Conservation (phyloP, 345 rosid genomes). For the Noccaea caerulescens region DNA sequence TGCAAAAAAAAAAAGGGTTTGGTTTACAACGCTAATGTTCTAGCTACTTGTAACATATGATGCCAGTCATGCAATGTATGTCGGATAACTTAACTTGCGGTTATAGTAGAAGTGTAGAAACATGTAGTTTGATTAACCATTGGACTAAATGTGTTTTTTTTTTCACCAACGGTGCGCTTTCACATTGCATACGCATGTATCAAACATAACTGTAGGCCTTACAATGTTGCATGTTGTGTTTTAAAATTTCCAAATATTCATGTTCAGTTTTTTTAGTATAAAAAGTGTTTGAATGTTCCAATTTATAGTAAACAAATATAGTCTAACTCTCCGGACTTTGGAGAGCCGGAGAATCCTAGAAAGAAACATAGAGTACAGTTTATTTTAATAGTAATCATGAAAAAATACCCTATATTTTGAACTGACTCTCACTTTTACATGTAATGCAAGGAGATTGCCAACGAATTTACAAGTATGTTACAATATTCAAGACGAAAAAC, state of each 20-base stretch:
- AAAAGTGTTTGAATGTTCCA: too few relatives aligned
- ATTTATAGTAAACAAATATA: too few relatives aligned
- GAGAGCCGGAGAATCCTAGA: background rate
- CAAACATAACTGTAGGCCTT: background rate
- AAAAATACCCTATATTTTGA: background rate
- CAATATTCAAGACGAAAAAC: conserved; percentile 11
- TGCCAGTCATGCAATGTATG: too few relatives aligned
- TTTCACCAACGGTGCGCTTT: background rate
- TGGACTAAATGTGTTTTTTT: too few relatives aligned
- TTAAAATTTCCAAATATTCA: too few relatives aligned
- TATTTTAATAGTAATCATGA: background rate
- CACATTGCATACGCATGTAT: background rate
- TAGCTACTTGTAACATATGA: too few relatives aligned
- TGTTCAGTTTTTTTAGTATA: too few relatives aligned
- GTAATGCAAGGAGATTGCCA: conserved; percentile 13
- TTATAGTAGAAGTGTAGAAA: too few relatives aligned
- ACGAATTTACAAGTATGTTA: background rate
- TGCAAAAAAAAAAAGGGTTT: too few relatives aligned
- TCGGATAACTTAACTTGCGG: too few relatives aligned
- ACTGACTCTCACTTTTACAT: conserved; percentile 11
- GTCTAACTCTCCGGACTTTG: background rate
- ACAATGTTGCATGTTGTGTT: background rate
- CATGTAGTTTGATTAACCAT: too few relatives aligned
- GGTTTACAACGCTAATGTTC: too few relatives aligned
- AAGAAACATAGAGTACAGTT: background rate